These are phyloP conservation scores for Prunus armeniaca DNA, from an alignment of 306 rosid genomes.

Conservation along the genomic window DNA sequence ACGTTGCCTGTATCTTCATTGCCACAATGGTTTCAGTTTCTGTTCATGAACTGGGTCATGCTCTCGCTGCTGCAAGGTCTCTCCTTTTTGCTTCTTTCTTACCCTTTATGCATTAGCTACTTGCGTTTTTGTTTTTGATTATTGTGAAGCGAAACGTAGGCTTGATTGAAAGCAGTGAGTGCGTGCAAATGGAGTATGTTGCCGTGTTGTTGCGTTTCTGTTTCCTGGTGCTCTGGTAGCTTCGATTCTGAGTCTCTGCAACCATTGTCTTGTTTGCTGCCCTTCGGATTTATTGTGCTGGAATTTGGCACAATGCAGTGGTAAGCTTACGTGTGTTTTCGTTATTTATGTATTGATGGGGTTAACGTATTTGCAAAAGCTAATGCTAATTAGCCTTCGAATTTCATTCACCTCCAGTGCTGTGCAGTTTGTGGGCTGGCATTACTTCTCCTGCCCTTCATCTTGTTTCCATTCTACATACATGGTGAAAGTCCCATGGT, in stretches of 20 bases:
- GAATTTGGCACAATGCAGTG: slow-evolving; percentile 94
- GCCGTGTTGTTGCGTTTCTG: slow-evolving; percentile 65
- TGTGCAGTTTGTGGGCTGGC: slow-evolving; percentile 73
- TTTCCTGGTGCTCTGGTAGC: slow-evolving; percentile 95
- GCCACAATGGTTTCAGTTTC: slow-evolving; percentile 65
- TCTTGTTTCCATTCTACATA: slow-evolving; percentile 73
- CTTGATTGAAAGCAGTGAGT: slow-evolving; percentile 71
- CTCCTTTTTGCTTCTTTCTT: neutral
- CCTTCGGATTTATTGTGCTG: slow-evolving; percentile 83
- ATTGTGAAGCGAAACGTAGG: slow-evolving; percentile 24
- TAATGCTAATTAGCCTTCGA: slow-evolving; percentile 17
- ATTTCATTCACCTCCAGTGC: slow-evolving; percentile 48
- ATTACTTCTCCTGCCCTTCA: slow-evolving; percentile 63
- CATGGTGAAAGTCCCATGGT: slow-evolving; percentile 58
- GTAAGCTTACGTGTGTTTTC: slow-evolving; percentile 38
- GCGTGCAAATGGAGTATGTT: slow-evolving; percentile 72
- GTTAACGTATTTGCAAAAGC: neutral
- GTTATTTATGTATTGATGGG: neutral
- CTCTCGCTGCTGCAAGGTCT: slow-evolving; percentile 77
- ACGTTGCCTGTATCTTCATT: slow-evolving; percentile 48
- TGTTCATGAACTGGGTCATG: slow-evolving; percentile 82
- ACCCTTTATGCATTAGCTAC: neutral
- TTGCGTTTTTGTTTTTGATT: slow-evolving; percentile 5
- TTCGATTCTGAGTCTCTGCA: slow-evolving; percentile 54
- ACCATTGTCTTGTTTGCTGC: slow-evolving; percentile 43